Conservation (phyloP, 805 yeast genomes). For the Priceomyces fermenticarens region DNA sequence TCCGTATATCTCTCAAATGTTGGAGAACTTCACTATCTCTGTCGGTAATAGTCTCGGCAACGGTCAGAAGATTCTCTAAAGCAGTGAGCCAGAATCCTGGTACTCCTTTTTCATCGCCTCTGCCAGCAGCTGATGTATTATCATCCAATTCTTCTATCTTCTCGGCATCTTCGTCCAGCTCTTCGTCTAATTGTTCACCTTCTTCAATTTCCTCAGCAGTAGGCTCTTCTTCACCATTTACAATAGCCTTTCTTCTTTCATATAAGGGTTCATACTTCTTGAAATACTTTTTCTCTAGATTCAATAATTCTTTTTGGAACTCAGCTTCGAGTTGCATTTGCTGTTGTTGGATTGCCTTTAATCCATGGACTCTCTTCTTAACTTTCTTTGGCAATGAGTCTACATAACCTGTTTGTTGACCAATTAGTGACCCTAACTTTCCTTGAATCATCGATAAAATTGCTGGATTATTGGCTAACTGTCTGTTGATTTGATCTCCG, state of each 20-base stretch:
- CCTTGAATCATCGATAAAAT: constrained; percentile 86
- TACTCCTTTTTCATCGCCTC: constrained; percentile 59
- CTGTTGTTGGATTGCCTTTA: constrained; percentile 76
- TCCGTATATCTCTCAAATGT: constrained; percentile 63
- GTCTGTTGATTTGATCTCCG: constrained; percentile 36
- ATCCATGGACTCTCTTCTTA: constrained; percentile 72
- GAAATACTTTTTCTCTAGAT: constrained; percentile 77
- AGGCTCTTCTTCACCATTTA: constrained; percentile 75
- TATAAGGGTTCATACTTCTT: constrained; percentile 73
- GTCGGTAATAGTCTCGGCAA: constrained; percentile 82
- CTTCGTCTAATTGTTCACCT: constrained; percentile 71
- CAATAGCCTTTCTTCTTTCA: constrained; percentile 66
- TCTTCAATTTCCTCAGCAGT: constrained; percentile 70
- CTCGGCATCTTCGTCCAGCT: constrained; percentile 43
- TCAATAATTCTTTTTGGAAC: constrained; percentile 84
- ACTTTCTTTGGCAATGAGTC: constrained; percentile 69
- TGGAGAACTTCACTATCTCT: constrained; percentile 84
- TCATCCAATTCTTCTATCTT: constrained; percentile 16
- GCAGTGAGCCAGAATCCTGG: constrained; percentile 98
- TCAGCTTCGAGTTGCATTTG: constrained; percentile 85
- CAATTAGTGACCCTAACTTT: constrained; percentile 78
- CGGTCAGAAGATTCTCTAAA: constrained; percentile 75
- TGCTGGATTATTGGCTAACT: constrained; percentile 75
- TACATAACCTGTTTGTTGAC: constrained; percentile 83
- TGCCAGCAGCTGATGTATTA: constrained; percentile 4